Evolutionary conservation across 805 yeast species (phyloP), one percentile per base, ranked within the genome.

Genomic region (Cyberlindnera galapagoensis): DNA sequence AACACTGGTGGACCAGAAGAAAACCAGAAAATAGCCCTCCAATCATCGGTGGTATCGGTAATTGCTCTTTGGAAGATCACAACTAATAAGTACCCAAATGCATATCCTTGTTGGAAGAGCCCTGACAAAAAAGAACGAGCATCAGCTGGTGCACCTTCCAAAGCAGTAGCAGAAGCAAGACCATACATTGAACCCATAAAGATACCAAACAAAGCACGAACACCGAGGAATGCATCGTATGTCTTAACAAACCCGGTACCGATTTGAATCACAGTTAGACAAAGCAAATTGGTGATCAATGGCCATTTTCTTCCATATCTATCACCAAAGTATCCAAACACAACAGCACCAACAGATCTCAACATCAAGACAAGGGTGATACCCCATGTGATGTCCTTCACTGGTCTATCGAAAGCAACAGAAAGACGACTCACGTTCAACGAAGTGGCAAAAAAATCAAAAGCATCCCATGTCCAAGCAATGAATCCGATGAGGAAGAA

Each of bases 91-190:
- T 76, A 78, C 16, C 87, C 87, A 29, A 79, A 67, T 1, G 82
- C 79, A 44, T 79, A 85, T 39, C 94, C 94, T 53, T 83, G 81
- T 57, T 84, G 94, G 51, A 85, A 72, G 25, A 82, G 54, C 29
- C 84, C 85, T 21, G 78, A 69, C 29, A 78, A 56, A 36, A 76
- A 63, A 28, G 83, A 80, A 56, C 73, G 62, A 21, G 80, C 47
- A 40, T 62, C 63, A 2, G 48, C 52, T 3, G 86, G 85, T 18
- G 59, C 54, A 38, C 60, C 66, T 31, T 65, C 71, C 27, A 67
- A 43, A 6, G 71, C 57, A 18, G 64, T 62, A 5, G 70, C 60
- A 25, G 64, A 49, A 12, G 69, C 64, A 35, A 62, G 54, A 26
- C 72, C 71, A 38, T 56, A 67, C 29, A 66, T 46, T 15, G 67